Percentiles rank a stretch among this genome's conserved stretches.
Conservation (phyloP, 2,329 filamentous ascomycete species). For the Diaporthe citriasiana region DNA sequence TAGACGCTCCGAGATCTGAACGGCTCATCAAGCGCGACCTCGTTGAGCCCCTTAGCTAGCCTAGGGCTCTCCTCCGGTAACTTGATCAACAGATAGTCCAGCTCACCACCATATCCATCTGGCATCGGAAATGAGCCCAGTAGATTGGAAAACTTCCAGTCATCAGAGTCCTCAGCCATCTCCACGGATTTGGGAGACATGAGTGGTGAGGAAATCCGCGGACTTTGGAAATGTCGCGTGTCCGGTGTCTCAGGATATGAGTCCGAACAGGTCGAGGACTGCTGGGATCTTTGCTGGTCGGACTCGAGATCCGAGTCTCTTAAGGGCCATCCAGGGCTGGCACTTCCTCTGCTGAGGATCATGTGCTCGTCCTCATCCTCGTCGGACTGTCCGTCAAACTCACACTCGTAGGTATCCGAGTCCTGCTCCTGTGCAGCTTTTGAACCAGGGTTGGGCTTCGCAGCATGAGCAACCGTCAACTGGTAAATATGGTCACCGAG, state of each 20-base stretch:
- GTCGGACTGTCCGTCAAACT: neutral
- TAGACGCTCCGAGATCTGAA: neutral
- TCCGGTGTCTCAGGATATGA: neutral
- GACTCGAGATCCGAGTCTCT: neutral
- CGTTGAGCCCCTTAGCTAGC: neutral
- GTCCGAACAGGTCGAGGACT: neutral
- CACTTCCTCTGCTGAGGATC: neutral
- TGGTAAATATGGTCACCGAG: neutral
- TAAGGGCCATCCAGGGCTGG: neutral
- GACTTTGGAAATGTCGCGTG: too few relatives aligned
- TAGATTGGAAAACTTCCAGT: neutral
- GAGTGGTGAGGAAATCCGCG: neutral
- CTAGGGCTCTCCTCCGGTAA: neutral
- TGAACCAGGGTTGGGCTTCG: neutral
- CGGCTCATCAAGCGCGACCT: neutral
- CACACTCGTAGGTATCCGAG: neutral
- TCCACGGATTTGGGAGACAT: neutral
- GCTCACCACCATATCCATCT: neutral
- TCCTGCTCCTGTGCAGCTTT: too few relatives aligned
- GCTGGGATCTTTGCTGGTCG: neutral
- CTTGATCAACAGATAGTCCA: constrained; percentile 8
- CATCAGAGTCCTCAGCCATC: neutral
- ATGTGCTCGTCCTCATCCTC: neutral
- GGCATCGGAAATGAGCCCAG: neutral
- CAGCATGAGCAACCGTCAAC: constrained; percentile 6